phyloP scores from a whole-genome alignment of 2,329 filamentous ascomycete genomes.

The Claviceps capensis region DNA sequence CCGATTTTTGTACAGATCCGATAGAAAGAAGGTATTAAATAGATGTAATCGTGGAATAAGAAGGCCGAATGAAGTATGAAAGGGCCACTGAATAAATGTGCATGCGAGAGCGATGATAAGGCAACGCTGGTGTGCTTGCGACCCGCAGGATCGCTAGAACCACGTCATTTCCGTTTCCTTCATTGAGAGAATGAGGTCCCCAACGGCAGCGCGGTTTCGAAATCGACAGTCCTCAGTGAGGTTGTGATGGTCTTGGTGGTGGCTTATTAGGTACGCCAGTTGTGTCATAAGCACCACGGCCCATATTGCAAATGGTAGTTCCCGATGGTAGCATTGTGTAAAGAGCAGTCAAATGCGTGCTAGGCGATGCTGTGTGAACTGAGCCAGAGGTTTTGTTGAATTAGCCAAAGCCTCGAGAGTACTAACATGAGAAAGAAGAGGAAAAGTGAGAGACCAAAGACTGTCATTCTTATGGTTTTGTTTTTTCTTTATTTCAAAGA shows the following conservation, averaged over 20 bases:
- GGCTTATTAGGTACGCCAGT: conserved; percentile 36
- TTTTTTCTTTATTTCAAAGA: not conserved
- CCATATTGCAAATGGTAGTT: conserved; percentile 29
- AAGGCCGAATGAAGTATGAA: not conserved
- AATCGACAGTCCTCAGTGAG: conserved; percentile 16
- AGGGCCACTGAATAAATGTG: conserved; percentile 5
- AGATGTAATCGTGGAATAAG: conserved; percentile 15
- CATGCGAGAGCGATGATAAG: not conserved
- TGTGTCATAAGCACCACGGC: conserved; percentile 38
- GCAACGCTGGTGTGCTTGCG: not conserved
- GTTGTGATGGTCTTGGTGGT: conserved; percentile 25
- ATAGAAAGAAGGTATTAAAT: conserved; percentile 7
- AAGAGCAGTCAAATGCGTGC: conserved; percentile 4
- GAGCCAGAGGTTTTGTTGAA: not conserved
- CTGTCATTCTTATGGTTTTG: not conserved
- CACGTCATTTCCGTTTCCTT: not conserved
- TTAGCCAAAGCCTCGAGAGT: not conserved
- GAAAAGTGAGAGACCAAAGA: not conserved
- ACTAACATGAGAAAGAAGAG: not conserved
- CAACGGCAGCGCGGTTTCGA: not conserved
- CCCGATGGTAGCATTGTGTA: conserved; percentile 23
- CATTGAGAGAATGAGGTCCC: not conserved
- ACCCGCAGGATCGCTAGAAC: not conserved
- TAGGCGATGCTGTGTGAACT: conserved; percentile 1
- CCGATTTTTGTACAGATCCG: conserved; percentile 20